phyloP scores from a whole-genome alignment of 352 stramenopile genomes.

The Globisporangium splendens region DNA sequence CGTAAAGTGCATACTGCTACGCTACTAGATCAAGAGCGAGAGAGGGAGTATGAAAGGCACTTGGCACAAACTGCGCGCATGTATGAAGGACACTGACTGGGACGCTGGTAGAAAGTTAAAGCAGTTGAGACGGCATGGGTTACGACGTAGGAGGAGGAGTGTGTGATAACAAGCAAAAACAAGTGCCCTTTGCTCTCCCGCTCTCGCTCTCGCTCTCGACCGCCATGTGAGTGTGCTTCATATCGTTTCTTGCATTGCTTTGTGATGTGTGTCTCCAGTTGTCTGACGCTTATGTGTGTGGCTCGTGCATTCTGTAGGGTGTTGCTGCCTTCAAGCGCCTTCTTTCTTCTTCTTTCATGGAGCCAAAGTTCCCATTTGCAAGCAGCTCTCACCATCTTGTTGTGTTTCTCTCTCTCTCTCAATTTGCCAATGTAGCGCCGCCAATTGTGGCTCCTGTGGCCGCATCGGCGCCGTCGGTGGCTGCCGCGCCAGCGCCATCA shows the following conservation, averaged over 20 bases:
- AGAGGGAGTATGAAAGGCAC: background rate
- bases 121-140: background rate
- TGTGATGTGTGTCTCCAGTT: background rate
- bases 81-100: background rate
- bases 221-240: slow-evolving; percentile 11
- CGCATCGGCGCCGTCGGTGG: slow-evolving; percentile 10
- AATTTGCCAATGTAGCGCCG: background rate
- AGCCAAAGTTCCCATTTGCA: background rate
- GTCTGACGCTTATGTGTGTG: background rate
- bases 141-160: slow-evolving; percentile 5
- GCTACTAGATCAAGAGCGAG: background rate
- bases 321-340: background rate
- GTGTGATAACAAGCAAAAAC: slow-evolving; percentile 6
- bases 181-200: slow-evolving; percentile 5
- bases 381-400: background rate
- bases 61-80: no score
- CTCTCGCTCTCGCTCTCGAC: slow-evolving; percentile 2
- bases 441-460: slow-evolving; percentile 2
- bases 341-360: background rate
- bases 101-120: slow-evolving; percentile 5
- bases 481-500: slow-evolving; percentile 14
- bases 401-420: background rate
- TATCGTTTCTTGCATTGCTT: background rate
- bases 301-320: background rate
- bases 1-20: slow-evolving; percentile 19